A percentile compares a stretch with the other conserved stretches of the same genome.
Evolutionary conservation across 148 eudicot species (phyloP).

Genomic region (Heliamphora exappendiculata): DNA sequence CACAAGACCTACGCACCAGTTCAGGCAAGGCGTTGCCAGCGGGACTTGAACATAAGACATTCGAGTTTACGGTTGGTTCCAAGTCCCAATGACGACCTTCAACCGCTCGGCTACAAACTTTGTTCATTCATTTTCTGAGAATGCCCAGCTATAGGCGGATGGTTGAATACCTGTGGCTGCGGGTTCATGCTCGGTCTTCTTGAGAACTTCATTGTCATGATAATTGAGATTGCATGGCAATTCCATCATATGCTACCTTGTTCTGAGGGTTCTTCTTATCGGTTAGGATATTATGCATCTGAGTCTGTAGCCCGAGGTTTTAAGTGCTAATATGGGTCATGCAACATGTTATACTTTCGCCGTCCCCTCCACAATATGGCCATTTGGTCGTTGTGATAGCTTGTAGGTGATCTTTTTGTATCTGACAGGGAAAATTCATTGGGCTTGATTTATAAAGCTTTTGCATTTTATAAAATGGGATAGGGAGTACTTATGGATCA

Average conservation of each 20-base stretch:
- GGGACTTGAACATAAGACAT: too few species aligned
- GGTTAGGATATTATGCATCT: background rate
- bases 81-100: too few species aligned
- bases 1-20: too few species aligned
- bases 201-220: background rate
- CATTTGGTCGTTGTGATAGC: background rate
- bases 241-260: background rate
- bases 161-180: background rate
- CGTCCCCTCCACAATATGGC: background rate
- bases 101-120: too few species aligned
- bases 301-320: background rate
- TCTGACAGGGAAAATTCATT: background rate
- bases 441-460: background rate
- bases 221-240: background rate
- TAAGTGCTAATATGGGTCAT: background rate
- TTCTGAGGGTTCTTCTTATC: background rate
- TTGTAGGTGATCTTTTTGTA: background rate
- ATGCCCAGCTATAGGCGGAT: background rate
- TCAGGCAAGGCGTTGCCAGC: too few species aligned
- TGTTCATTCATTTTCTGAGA: background rate
- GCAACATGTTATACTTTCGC: background rate
- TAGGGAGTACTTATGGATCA: background rate
- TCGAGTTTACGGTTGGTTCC: too few species aligned
- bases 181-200: background rate
- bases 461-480: background rate